Evolutionary conservation across 768 basidiomycete species (phyloP), one percentile per base, ranked within the genome.

Genomic region (Trametopsis cervina): DNA sequence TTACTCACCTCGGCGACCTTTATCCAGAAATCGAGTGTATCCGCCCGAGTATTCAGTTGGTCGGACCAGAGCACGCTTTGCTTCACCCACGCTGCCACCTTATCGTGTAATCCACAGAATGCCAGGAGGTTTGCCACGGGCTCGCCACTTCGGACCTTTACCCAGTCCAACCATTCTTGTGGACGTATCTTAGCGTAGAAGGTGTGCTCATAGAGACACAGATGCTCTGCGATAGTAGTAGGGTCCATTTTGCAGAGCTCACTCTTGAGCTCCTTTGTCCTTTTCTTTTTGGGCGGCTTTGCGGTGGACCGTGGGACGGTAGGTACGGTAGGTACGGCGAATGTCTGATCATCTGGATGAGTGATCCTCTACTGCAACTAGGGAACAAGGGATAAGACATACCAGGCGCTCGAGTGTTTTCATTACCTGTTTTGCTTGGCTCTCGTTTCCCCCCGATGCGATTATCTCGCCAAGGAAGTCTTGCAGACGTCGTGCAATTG

Each of bases 1-100:
- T n/a, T n/a, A 36, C 75, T 56, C 55, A 85, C 86, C 75, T 89
- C 84, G 6, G 86, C 83, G 17, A 86, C 81, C 58, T 76, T 81
- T 54, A 88, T 81, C 85, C 85, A 89, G 57, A 81, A 76, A 50
- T 85, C 83, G 29, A 85, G 65, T 13, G 71, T 74, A 46, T 80
- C 73, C 6, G 80, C 74, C 38, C 83, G 69, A 57, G 72, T 78
- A 12, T 69, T 70, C 47, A 80, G 62, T 4, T 65, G 65, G 6
- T 80, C 75, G 42, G 70, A 67, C 42, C 63, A 72, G 29, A 89
- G 61, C 35, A 86, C 71, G 57, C 78, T 85, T 27, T 63, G 63
- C 58, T 80, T 83, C 17, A 88, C 83, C 84, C 85, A 89, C 12
- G 70, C 63, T 25, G 73, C 74, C 25, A 89, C 63, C 55, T 75